These are phyloP conservation scores for Gonium pectorale DNA, from an alignment of 139 green algal genomes.

Conservation along the genomic window DNA sequence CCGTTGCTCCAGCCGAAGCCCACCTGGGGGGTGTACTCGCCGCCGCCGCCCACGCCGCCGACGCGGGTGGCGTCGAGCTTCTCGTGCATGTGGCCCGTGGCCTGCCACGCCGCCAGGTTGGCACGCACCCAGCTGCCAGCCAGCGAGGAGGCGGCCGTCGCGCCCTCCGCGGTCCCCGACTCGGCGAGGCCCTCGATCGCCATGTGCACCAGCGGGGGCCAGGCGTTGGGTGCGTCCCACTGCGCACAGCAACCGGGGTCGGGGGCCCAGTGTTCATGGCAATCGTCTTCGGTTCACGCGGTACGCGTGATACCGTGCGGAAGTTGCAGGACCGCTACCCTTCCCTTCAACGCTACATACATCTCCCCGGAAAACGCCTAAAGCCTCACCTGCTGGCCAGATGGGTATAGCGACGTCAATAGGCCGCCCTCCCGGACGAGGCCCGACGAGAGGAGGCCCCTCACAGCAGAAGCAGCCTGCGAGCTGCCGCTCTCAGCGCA, in stretches of 20 bases:
- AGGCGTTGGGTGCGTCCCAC: conserved; percentile 97
- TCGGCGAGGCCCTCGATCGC: conserved; percentile 54
- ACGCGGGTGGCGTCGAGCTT: conserved; percentile 73
- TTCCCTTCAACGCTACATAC: too few relatives aligned
- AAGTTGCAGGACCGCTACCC: too few relatives aligned
- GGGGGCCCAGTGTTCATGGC: too few relatives aligned
- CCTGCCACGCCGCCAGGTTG: conserved; percentile 36
- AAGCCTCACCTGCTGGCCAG: too few relatives aligned
- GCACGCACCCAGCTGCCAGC: neutral
- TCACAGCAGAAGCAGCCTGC: conserved; percentile 35
- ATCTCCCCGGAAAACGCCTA: too few relatives aligned
- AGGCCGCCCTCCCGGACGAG: conserved; percentile 64
- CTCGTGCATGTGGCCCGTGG: conserved; percentile 73
- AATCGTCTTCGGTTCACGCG: too few relatives aligned
- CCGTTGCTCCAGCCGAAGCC: conserved; percentile 95
- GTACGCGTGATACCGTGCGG: too few relatives aligned
- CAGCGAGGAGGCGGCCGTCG: neutral
- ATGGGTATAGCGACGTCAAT: conserved; percentile 68
- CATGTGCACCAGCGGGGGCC: conserved; percentile 92
- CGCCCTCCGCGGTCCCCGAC: neutral
- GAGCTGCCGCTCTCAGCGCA: neutral
- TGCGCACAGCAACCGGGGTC: too few relatives aligned
- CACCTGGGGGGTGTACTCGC: conserved; percentile 73
- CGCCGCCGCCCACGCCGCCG: conserved; percentile 61
- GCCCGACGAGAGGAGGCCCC: conserved; percentile 51